Evolutionary conservation across 176 grass and related monocot genomes (phyloP).

Genomic region (Triticum timopheevii): DNA sequence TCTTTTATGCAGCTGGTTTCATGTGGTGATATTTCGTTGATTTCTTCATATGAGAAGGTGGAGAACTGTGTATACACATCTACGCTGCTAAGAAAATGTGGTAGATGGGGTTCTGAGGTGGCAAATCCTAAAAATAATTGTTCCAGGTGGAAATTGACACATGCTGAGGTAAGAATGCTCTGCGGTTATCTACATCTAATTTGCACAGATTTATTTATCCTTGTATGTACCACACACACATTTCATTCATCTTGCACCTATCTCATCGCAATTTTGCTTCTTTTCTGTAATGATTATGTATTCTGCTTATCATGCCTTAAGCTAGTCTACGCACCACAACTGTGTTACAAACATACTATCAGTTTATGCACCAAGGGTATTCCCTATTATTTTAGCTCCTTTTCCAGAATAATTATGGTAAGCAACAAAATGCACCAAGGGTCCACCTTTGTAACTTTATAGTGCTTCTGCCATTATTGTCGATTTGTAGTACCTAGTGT

Average conservation of each 20-base stretch:
- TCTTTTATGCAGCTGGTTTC: slow-evolving; percentile 64
- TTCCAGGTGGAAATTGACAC: slow-evolving; percentile 75
- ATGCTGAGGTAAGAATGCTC: slow-evolving; percentile 64
- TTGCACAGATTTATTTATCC: neutral
- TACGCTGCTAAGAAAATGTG: slow-evolving; percentile 68
- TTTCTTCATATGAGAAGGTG: slow-evolving; percentile 98
- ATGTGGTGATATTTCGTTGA: slow-evolving; percentile 76
- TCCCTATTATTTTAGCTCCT: neutral
- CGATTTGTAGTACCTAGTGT: neutral
- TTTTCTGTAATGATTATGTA: neutral
- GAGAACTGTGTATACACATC: slow-evolving; percentile 95
- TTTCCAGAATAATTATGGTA: neutral
- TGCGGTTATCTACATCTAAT: neutral
- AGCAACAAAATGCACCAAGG: neutral
- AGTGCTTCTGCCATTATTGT: neutral
- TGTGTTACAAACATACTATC: neutral
- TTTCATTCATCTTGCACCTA: neutral
- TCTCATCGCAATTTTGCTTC: neutral
- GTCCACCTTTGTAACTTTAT: neutral
- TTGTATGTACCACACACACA: neutral
- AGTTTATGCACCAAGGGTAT: neutral
- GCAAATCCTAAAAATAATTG: slow-evolving; percentile 34
- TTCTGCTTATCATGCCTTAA: slow-evolving; percentile 11
- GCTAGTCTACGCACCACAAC: neutral
- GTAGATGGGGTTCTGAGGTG: slow-evolving; percentile 45